Conservation (phyloP, 768 basidiomycete species). For the Hypholoma sublateritium region DNA sequence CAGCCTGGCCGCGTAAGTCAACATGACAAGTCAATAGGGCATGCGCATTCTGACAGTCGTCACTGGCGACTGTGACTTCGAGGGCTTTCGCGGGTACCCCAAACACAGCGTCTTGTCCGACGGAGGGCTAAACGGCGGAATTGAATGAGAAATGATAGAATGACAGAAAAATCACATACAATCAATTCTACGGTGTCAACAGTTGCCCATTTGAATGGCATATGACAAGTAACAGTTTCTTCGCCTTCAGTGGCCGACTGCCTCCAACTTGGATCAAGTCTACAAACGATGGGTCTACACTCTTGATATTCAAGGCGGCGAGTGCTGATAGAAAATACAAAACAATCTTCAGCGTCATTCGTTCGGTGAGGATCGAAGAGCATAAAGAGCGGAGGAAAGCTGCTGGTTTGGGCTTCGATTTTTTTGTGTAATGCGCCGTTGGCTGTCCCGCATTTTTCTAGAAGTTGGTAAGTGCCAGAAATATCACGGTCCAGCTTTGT, state of each 20-base stretch:
- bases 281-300: conserved; percentile 73
- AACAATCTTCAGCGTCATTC: conserved; percentile 72
- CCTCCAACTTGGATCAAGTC: conserved; percentile 76
- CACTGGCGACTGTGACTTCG: conserved; percentile 48
- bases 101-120: conserved; percentile 56
- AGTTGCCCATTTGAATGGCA: conserved; percentile 67
- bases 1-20: conserved; percentile 67
- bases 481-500: conserved; percentile 73
- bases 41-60: conserved; percentile 72
- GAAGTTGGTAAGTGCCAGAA: conserved; percentile 73
- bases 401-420: conserved; percentile 38
- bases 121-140: conserved; percentile 44
- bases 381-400: conserved; percentile 69
- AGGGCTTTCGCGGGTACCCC: conserved; percentile 59
- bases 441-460: conserved; percentile 89
- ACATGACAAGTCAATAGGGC: conserved; percentile 80
- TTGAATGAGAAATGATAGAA: not conserved
- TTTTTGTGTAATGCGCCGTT: conserved; percentile 81
- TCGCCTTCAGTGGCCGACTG: conserved; percentile 54
- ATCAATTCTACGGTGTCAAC: conserved; percentile 47
- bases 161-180: conserved; percentile 38
- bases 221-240: conserved; percentile 52
- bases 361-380: conserved; percentile 88
- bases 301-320: conserved; percentile 82
- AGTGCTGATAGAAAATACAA: conserved; percentile 81